These are phyloP conservation scores for Cyathus striatus DNA, from an alignment of 768 basidiomycete species.

Conservation along the genomic window DNA sequence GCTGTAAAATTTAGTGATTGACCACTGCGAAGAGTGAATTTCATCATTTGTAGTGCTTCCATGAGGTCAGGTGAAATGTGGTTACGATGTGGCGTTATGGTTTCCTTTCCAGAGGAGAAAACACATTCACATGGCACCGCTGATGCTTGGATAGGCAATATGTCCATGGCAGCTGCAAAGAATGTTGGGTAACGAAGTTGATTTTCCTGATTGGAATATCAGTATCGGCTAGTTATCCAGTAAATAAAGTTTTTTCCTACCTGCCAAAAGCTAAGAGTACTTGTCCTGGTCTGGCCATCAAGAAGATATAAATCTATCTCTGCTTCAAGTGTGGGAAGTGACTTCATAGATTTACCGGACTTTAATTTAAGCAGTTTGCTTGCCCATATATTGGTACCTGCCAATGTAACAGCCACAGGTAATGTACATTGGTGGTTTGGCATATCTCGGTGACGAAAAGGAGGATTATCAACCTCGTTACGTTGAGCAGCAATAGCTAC, in stretches of 20 bases:
- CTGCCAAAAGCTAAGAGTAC: conserved; percentile 14
- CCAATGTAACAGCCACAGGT: not conserved
- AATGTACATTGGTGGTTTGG: no score
- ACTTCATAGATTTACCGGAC: not conserved
- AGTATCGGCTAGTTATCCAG: not conserved
- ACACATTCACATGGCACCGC: conserved; percentile 24
- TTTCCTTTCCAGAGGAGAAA: conserved; percentile 25
- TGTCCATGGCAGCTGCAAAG: conserved; percentile 21
- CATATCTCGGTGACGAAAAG: no score
- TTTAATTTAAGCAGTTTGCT: not conserved
- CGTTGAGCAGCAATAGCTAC: no score
- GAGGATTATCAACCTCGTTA: no score
- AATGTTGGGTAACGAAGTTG: conserved; percentile 17
- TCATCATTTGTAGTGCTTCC: conserved; percentile 24
- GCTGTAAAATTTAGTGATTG: conserved; percentile 16
- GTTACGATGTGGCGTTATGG: conserved; percentile 17
- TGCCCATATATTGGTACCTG: not conserved
- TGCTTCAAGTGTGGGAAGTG: not conserved
- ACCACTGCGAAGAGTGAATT: conserved; percentile 19
- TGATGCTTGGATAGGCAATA: conserved; percentile 25
- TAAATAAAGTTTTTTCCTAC: conserved; percentile 8
- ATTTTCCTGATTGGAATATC: conserved; percentile 10
- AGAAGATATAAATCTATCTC: conserved; percentile 13
- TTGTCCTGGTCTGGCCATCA: conserved; percentile 5
- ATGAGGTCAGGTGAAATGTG: conserved; percentile 14